These are phyloP conservation scores for Neurospora terricola DNA, from an alignment of 495 filamentous ascomycete genomes.

Conservation along the genomic window DNA sequence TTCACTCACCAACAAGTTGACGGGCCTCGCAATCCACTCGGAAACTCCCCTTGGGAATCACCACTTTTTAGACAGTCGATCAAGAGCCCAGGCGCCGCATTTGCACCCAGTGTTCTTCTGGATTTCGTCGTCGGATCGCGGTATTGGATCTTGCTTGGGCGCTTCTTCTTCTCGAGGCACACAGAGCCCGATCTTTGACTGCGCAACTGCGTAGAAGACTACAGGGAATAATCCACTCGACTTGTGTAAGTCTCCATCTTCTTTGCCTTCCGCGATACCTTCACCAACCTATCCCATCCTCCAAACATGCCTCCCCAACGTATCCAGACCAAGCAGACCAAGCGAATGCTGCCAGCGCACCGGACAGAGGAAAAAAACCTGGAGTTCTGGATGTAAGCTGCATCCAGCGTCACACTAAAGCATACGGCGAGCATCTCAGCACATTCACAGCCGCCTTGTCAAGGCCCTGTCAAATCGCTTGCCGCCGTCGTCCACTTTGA, in stretches of 20 bases:
- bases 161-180: not conserved
- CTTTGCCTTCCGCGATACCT: not conserved
- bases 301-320: not conserved
- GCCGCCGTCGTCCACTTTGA: constrained; percentile 19
- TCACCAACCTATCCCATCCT: not conserved
- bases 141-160: not conserved
- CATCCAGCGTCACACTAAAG: constrained; percentile 24
- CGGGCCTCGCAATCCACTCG: not conserved
- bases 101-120: not conserved
- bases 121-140: not conserved
- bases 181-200: not conserved
- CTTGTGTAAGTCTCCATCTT: not conserved
- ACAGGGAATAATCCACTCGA: not conserved
- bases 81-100: not conserved
- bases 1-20: not conserved
- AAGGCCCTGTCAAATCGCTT: constrained; percentile 25
- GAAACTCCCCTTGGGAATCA: not conserved
- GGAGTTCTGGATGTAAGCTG: constrained; percentile 9
- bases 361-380: not conserved
- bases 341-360: not conserved
- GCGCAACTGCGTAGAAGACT: not conserved
- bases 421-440: constrained; percentile 21
- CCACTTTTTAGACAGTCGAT: not conserved
- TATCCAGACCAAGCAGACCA: not conserved
- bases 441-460: constrained; percentile 23